phyloP scores from a whole-genome alignment of 371 early-diverging fungal genomes.

The Mortierella sp. region DNA sequence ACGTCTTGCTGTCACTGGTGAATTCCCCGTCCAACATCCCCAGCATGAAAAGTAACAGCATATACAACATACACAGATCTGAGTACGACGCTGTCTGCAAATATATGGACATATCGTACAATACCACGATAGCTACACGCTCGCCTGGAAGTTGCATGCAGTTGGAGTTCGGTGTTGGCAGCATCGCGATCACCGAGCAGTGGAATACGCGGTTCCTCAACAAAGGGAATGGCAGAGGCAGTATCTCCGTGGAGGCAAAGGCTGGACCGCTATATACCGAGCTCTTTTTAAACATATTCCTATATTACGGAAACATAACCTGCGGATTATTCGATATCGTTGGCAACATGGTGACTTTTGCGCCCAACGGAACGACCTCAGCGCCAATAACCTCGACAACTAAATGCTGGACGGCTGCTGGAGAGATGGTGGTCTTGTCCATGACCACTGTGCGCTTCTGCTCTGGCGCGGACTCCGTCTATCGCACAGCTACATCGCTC shows the following conservation, averaged over 20 bases:
- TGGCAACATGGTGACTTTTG: not conserved
- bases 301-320: not conserved
- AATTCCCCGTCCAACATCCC: conserved; percentile 14
- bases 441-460: conserved; percentile 16
- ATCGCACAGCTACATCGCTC: not conserved
- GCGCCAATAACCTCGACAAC: conserved; percentile 5
- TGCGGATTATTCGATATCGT: not conserved
- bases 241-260: not conserved
- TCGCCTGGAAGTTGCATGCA: conserved; percentile 6
- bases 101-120: not conserved
- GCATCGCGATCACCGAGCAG: conserved; percentile 8
- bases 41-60: conserved; percentile 6
- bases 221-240: conserved; percentile 8
- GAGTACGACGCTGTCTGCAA: conserved; percentile 2
- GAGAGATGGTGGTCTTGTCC: conserved; percentile 18
- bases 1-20: conserved; percentile 1
- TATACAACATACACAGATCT: conserved; percentile 8
- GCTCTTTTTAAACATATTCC: not conserved
- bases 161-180: not conserved
- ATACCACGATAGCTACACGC: not conserved
- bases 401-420: conserved; percentile 6
- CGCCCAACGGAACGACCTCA: not conserved
- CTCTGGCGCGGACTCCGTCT: not conserved
- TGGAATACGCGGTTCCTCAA: not conserved
- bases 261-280: conserved; percentile 5